Base-by-base conservation (phyloP, 257 asterid genomes). In the Cruciata laevipes region DNA sequence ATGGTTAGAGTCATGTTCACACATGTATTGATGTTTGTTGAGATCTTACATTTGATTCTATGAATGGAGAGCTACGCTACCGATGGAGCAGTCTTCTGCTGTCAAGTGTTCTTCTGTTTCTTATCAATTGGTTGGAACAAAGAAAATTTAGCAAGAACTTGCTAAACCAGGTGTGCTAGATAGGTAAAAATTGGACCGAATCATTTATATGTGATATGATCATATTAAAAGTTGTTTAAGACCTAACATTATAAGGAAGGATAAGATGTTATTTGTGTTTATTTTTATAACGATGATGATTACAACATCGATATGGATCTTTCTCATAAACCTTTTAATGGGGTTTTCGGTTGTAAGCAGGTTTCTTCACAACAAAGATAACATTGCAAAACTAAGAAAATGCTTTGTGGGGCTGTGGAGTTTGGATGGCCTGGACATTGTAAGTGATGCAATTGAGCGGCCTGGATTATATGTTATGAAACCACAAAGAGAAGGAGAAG, bases 401-500 rank as follows among this genome's bases (percentile, higher is more conserved):
- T 90, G 96, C 84, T 93, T 93, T 84, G 97, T 97, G 24, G 97
- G 99, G 44, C 74, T 93, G 69, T 93, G 99, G 99, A 85, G 96
- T 74, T 78, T 93, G 71, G 95, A 90, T 65, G 94, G 88, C 70
- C 65, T 80, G 3, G 68, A 68, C 68, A 81, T 83, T 18, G 81
- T 86, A 57, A 82, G 80, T 78, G 95, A 85, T 75, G 99, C 99
- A 59, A 88, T 85, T 24, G 85, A 86, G 80, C 83, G 81, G 71
- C 96, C 97, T 14, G 94, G 75, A 70, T 72, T 77, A 47, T 93
- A 88, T 71, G 97, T 93, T 75, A 93, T 93, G 99, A 93, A 90
- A 78, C 99, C 99, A 62, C 99, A 90, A 73, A 83, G 99, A 83
- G 98, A 93, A 85, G 99, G 99, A 78, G 99, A 97, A 88, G 99